Evolutionary conservation across 2,329 filamentous ascomycete species (phyloP), one percentile per base, ranked within the genome.

Genomic region (Penicillium paneum): DNA sequence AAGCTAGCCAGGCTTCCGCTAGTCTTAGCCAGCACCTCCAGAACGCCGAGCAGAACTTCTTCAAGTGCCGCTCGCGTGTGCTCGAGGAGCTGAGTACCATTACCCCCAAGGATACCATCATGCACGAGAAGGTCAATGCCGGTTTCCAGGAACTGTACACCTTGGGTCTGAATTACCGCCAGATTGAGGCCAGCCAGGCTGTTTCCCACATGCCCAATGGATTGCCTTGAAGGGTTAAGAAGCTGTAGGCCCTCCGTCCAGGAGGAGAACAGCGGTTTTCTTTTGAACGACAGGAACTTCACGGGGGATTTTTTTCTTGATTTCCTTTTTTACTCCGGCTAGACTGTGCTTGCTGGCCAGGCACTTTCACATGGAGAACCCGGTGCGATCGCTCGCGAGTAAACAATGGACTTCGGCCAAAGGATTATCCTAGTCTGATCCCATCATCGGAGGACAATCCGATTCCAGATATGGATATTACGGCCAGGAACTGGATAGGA

Each of bases 41-140:
- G 57, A 75, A 70, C 41, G 74, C 74, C 12, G 72, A 76, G 59
- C 65, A 70, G 44, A 75, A 68, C 63, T 76, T 75, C 59, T 73
- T 71, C 55, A 70, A 73, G 56, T 76, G 74, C 62, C 72, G 74
- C 44, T 59, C 67, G 5, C 69, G 72, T 17, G 61, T 76, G 21
- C 64, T 75, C 17, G 70, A 74, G 54, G 72, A 76, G 45, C 61
- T 76, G 10, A 61, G 60, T 56, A 70, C 65, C 49, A 74, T 75
- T 61, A 71, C 64, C 15, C 74, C 74, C 3, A 68, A 73, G 66
- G 72, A 76, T 54, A 68, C 68, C 11, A 64, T 69, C 21, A 70
- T 74, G 64, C 74, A 76, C 46, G 74, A 76, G 53, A 74, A 74
- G 63, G 73, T 74, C 56, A 76, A 76, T 64, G 73, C 74, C 47